Conservation (phyloP, 345 rosid genomes). For the Microcos paniculata region DNA sequence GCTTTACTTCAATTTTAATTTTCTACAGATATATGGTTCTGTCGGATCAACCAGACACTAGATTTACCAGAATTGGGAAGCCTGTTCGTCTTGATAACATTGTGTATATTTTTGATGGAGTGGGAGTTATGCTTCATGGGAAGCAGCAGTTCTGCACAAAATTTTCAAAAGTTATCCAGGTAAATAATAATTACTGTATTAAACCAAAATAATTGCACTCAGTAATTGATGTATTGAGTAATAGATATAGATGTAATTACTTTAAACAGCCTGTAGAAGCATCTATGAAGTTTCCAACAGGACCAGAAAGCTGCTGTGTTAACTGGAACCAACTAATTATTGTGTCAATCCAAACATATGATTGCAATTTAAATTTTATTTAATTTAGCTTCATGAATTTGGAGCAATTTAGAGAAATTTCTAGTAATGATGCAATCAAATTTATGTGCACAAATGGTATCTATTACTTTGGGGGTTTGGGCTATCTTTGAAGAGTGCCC, state of each 20-base stretch:
- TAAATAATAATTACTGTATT: conserved; percentile 19
- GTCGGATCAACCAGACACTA: conserved; percentile 26
- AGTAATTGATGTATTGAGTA: neutral
- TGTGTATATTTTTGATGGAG: conserved; percentile 37
- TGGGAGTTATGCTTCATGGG: conserved; percentile 66
- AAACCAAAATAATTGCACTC: neutral
- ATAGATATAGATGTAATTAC: neutral
- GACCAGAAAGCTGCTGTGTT: too few species aligned
- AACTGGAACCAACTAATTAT: too few species aligned
- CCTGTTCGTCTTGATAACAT: conserved; percentile 7
- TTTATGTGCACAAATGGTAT: neutral
- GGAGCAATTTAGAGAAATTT: neutral
- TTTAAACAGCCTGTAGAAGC: neutral
- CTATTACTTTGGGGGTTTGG: neutral
- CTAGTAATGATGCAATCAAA: neutral
- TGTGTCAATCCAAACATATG: too few species aligned
- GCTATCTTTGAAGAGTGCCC: neutral
- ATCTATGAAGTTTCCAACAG: too few species aligned
- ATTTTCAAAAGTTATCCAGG: conserved; percentile 52
- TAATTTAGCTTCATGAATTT: neutral
- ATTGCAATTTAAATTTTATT: neutral
- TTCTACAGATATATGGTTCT: conserved; percentile 49
- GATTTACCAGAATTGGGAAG: conserved; percentile 18
- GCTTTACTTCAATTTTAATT: conserved; percentile 9
- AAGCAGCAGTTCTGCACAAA: conserved; percentile 49